Evolutionary conservation across 495 filamentous ascomycete species (phyloP).

Genomic region (Penicillium parvum): DNA sequence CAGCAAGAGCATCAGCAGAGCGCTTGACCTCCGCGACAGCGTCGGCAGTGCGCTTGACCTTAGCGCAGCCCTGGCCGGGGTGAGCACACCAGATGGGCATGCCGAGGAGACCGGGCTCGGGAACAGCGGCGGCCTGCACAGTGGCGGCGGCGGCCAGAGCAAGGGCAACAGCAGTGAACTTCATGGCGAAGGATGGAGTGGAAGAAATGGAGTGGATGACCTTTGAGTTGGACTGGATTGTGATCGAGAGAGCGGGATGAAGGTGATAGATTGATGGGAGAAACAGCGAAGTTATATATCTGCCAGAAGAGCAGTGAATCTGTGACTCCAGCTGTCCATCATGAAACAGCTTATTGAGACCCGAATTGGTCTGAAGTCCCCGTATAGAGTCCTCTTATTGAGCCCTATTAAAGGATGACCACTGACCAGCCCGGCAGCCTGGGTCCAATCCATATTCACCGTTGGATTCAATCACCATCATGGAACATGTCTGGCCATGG

Average conservation of each 20-base stretch:
- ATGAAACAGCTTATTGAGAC: conserved; percentile 3
- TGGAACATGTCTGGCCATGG: background rate
- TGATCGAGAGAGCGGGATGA: conserved; percentile 12
- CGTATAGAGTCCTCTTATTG: background rate
- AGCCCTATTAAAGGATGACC: too few relatives aligned
- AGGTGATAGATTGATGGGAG: conserved; percentile 9
- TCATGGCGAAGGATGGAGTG: conserved; percentile 37
- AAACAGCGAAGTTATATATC: background rate
- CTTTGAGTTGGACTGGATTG: conserved; percentile 4
- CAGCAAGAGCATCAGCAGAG: conserved; percentile 47
- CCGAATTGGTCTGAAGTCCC: background rate
- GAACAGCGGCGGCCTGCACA: conserved; percentile 30
- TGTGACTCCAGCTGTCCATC: background rate
- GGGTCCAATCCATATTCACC: too few relatives aligned
- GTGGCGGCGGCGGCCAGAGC: conserved; percentile 36
- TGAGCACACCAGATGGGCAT: background rate
- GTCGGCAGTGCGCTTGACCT: conserved; percentile 32
- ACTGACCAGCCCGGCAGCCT: too few relatives aligned
- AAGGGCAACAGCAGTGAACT: conserved; percentile 38
- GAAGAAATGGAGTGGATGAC: conserved; percentile 5
- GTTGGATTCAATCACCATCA: too few relatives aligned
- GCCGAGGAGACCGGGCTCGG: background rate
- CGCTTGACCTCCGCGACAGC: conserved; percentile 40
- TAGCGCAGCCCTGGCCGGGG: conserved; percentile 27
- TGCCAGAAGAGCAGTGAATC: background rate